A percentile compares a stretch with the other conserved stretches of the same genome.
Conservation (phyloP, 305 asterid genomes). For the Ilex paraguariensis region DNA sequence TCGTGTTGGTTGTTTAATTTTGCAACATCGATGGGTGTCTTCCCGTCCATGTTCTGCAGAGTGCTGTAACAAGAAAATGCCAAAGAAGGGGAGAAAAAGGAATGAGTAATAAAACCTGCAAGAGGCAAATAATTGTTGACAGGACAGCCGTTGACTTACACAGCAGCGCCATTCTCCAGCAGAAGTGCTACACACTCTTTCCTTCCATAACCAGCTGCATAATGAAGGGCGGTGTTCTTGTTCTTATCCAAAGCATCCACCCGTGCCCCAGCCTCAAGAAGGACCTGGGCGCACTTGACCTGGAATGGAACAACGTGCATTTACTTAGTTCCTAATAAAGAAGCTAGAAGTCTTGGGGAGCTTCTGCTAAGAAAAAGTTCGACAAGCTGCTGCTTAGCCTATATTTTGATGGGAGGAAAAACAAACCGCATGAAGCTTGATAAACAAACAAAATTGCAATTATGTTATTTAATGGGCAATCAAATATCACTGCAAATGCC, state of each 20-base stretch:
- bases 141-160: slow-evolving; percentile 46
- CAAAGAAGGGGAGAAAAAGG: background rate
- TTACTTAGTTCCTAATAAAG: background rate
- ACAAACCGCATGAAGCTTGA: too few species aligned
- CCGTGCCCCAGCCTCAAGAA: slow-evolving; percentile 92
- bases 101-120: background rate
- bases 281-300: slow-evolving; percentile 84
- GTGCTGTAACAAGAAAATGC: slow-evolving; percentile 46
- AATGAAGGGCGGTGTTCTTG: slow-evolving; percentile 97
- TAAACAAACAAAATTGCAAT: too few species aligned
- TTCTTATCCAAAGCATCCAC: slow-evolving; percentile 95
- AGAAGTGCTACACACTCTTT: slow-evolving; percentile 92
- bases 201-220: slow-evolving; percentile 96
- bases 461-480: too few species aligned
- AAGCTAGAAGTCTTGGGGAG: background rate
- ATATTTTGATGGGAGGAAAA: too few species aligned
- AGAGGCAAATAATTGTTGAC: background rate
- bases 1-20: slow-evolving; percentile 86
- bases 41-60: slow-evolving; percentile 93
- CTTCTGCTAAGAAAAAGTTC: background rate
- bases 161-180: slow-evolving; percentile 92
- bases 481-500: too few species aligned
- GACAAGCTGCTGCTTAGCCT: too few species aligned
- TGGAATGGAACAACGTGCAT: slow-evolving; percentile 24
- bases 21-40: slow-evolving; percentile 95